Evolutionary conservation across 164 flowering plant species (phyloP), one percentile per base, ranked within the genome.

Genomic region (Chimonanthus salicifolius): DNA sequence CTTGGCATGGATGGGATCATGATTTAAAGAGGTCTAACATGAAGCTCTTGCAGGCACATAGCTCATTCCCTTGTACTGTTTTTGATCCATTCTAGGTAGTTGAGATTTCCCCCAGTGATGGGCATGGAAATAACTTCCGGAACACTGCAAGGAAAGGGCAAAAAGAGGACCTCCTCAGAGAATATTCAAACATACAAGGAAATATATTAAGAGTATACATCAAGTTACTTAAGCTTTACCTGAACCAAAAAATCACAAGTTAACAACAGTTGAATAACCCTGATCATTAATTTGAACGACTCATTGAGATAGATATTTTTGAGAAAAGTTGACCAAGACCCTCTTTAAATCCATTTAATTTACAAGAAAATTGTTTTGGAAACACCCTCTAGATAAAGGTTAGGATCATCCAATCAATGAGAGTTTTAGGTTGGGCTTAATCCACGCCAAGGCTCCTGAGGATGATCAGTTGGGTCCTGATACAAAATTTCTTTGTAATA

Each of bases 61-160:
- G 33, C 33, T 54, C 50, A 54, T 18, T 73, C 75, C 75, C 70
- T 67, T 13, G 75, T 73, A 64, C 75, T 73, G 70, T 54, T 67
- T 58, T 73, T 73, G 64, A 73, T 67, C 75, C 75, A 73, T 73
- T 73, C 75, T 51, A 73, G 20, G 62, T 73, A 73, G 45, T 67
- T 66, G 48, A 45, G 16, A 13, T 66, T 66, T 9, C 68, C 68
- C 43, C 75, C 75, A 6, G 71, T 73, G 50, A 73, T 73, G 5
- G 75, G 75, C 64, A 73, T 50, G 43, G 75, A 54, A 67, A 67
- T 73, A 50, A 73, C 75, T n/a, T 73, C 75, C 8, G 75, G 75
- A 45, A 73, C 45, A 6, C 75, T 67, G 69, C 49, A 50, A 72
- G n/a, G 16, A 5, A 54, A n/a, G 15, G 16, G 60, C 5, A 54